phyloP scores from a whole-genome alignment of 345 rosid genomes.

The Camelina neglecta region DNA sequence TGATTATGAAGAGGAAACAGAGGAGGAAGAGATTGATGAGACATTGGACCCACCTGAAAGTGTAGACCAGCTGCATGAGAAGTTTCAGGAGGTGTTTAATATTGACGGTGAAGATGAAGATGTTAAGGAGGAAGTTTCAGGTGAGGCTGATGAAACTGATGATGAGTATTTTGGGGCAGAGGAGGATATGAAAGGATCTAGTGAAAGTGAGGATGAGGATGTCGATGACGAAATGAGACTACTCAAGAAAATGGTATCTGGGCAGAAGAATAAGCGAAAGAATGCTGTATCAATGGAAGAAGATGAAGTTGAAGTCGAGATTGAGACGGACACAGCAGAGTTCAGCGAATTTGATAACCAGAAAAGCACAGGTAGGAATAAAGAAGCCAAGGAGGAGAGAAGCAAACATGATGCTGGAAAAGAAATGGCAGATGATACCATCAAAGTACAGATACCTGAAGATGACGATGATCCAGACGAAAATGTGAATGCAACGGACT shows the following conservation, averaged over 20 bases:
- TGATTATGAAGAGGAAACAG: slow-evolving; percentile 52
- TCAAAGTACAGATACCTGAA: slow-evolving; percentile 36
- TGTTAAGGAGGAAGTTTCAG: slow-evolving; percentile 34
- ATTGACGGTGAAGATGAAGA: slow-evolving; percentile 45
- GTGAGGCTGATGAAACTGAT: slow-evolving; percentile 44
- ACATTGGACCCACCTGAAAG: slow-evolving; percentile 45
- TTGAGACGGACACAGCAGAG: slow-evolving; percentile 48
- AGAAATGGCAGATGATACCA: slow-evolving; percentile 39
- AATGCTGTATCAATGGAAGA: slow-evolving; percentile 44
- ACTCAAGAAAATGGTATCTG: slow-evolving; percentile 73
- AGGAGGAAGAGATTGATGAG: slow-evolving; percentile 40
- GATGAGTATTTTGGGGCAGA: slow-evolving; percentile 47
- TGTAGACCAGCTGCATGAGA: slow-evolving; percentile 53
- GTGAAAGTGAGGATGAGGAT: slow-evolving; percentile 47
- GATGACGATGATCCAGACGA: slow-evolving; percentile 44
- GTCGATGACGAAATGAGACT: slow-evolving; percentile 56
- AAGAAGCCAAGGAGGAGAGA: slow-evolving; percentile 56
- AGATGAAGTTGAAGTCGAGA: slow-evolving; percentile 47
- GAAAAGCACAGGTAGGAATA: slow-evolving; percentile 58
- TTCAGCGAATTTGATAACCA: slow-evolving; percentile 50
- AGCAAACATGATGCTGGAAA: slow-evolving; percentile 47
- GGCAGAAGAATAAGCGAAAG: slow-evolving; percentile 55
- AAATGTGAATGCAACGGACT: slow-evolving; percentile 36
- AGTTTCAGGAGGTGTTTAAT: slow-evolving; percentile 52
- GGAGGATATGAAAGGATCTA: slow-evolving; percentile 40